Percentiles rank a stretch among this genome's conserved stretches.
Evolutionary conservation across 495 filamentous ascomycete genomes (phyloP).

Genomic region (Chlorociboria aeruginascens): DNA sequence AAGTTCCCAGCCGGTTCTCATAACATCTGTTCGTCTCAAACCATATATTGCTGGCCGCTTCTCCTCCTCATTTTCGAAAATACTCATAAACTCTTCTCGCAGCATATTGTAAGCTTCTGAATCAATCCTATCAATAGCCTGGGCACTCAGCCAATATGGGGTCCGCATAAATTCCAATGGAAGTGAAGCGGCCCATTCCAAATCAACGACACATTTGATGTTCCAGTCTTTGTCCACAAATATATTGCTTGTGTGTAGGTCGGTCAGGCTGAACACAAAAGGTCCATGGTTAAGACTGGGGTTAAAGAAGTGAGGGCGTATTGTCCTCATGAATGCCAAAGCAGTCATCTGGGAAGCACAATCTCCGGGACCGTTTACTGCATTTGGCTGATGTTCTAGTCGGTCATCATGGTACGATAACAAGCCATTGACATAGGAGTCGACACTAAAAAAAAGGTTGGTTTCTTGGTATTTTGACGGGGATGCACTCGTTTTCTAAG

Average conservation of each 20-base stretch:
- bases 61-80: not conserved
- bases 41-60: not conserved
- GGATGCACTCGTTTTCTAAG: not conserved
- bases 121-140: too few species aligned
- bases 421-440: not conserved
- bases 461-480: not conserved
- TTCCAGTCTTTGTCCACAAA: too few species aligned
- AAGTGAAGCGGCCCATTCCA: too few species aligned
- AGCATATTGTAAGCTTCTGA: not conserved
- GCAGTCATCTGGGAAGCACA: not conserved
- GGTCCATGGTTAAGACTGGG: not conserved
- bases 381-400: not conserved
- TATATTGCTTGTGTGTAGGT: too few species aligned
- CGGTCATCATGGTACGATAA: not conserved
- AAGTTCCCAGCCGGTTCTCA: not conserved
- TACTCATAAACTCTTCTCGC: not conserved
- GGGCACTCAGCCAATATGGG: too few species aligned
- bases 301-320: not conserved
- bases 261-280: not conserved
- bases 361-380: not conserved
- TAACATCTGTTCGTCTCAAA: not conserved
- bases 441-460: not conserved
- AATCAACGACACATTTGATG: too few species aligned
- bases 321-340: not conserved
- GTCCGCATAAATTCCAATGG: too few species aligned